Evolutionary conservation across 805 yeast genomes (phyloP).

Genomic region (Candida succiphila): DNA sequence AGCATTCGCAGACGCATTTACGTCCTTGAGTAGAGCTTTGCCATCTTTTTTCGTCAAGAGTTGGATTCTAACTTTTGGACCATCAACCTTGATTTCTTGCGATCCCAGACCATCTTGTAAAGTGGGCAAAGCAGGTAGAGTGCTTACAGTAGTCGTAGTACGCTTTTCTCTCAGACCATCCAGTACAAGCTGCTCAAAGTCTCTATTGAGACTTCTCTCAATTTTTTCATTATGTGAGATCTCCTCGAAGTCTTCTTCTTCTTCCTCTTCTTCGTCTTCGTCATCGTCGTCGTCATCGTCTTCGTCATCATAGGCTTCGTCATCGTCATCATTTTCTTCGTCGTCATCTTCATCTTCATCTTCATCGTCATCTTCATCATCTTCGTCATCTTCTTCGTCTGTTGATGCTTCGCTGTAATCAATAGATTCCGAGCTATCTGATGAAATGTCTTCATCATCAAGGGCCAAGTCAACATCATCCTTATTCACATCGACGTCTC

Average conservation of each 20-base stretch:
- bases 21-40: conserved; percentile 26
- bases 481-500: conserved; percentile 9
- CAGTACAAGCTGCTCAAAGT: conserved; percentile 19
- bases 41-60: conserved; percentile 42
- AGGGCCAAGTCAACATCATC: conserved; percentile 12
- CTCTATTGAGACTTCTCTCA: not conserved
- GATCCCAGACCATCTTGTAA: not conserved
- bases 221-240: conserved; percentile 1
- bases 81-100: not conserved
- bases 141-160: not conserved
- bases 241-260: not conserved
- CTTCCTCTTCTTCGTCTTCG: too few relatives aligned
- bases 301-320: conserved; percentile 30
- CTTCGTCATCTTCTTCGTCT: conserved; percentile 13
- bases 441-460: conserved; percentile 5
- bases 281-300: conserved; percentile 34
- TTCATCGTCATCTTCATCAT: conserved; percentile 12
- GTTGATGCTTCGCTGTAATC: conserved; percentile 14
- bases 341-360: conserved; percentile 18
- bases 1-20: conserved; percentile 33
- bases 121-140: not conserved
- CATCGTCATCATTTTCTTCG: too few relatives aligned
- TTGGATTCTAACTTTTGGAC: conserved; percentile 22
- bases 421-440: conserved; percentile 10
- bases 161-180: not conserved